Evolutionary conservation across 1,284 basidiomycete species (phyloP).

Genomic region (Coniferiporia weirii): DNA sequence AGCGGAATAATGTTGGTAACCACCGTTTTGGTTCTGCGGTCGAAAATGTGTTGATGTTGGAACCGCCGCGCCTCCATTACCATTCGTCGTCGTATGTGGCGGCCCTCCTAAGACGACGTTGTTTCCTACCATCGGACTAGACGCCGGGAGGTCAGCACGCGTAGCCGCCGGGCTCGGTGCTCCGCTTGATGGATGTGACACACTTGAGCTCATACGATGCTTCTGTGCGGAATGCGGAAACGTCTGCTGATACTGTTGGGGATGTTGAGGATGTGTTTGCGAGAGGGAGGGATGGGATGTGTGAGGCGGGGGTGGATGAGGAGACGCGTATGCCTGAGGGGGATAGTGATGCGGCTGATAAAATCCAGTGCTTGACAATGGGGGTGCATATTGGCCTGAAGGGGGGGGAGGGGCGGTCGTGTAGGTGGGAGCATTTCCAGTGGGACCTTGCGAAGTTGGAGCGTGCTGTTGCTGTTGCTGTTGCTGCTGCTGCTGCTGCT

Average conservation of each 20-base stretch:
- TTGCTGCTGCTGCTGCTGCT: not conserved
- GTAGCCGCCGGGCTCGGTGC: not conserved
- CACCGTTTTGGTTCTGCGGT: not conserved
- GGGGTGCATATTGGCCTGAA: not conserved
- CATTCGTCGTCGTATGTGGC: not conserved
- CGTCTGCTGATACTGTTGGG: not conserved
- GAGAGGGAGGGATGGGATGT: not conserved
- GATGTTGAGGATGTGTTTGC: not conserved
- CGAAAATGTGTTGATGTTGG: not conserved
- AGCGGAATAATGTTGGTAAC: not conserved
- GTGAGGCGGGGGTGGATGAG: not conserved
- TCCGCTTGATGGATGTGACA: not conserved
- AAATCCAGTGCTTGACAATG: constrained; percentile 1
- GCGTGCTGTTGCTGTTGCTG: not conserved
- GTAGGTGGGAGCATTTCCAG: not conserved
- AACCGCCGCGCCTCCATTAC: not conserved
- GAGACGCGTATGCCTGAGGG: constrained; percentile 2
- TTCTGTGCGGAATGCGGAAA: not conserved
- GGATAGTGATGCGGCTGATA: constrained; percentile 11
- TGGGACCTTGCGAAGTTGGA: not conserved
- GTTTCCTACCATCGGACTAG: not conserved
- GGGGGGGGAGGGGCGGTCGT: not conserved
- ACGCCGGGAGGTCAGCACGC: not conserved
- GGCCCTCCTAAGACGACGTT: not conserved
- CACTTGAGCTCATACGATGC: not conserved